phyloP scores from a whole-genome alignment of 2,329 filamentous ascomycete genomes.

The Cladophialophora chaetospira region DNA sequence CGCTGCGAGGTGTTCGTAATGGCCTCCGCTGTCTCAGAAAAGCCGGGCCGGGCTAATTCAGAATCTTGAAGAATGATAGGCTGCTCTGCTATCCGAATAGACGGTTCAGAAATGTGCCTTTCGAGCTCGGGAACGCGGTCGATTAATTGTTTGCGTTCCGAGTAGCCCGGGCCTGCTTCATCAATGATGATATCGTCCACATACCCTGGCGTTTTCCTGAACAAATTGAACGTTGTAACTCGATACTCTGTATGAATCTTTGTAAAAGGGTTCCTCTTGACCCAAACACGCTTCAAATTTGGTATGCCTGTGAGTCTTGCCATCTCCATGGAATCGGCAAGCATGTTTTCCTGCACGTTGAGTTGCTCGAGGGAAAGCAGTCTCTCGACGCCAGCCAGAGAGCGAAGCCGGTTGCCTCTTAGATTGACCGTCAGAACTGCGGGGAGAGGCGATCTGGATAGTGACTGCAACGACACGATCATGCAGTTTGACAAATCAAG shows the following conservation, averaged over 20 bases:
- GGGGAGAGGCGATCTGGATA: conserved; percentile 81
- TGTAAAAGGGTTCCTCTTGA: conserved; percentile 88
- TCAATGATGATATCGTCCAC: conserved; percentile 90
- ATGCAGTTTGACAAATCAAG: conserved; percentile 95
- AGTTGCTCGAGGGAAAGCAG: conserved; percentile 85
- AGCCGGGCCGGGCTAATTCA: conserved; percentile 9
- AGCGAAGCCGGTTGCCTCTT: conserved; percentile 81
- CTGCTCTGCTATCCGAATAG: conserved; percentile 41
- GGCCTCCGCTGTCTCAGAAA: conserved; percentile 19
- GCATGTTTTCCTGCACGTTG: conserved; percentile 84
- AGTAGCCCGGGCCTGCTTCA: conserved; percentile 76
- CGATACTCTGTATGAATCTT: conserved; percentile 84
- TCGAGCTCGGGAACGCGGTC: conserved; percentile 77
- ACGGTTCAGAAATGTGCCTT: conserved; percentile 52
- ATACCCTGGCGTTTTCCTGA: conserved; percentile 85
- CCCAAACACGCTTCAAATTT: conserved; percentile 88
- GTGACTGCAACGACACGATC: conserved; percentile 90
- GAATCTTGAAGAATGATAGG: conserved; percentile 20
- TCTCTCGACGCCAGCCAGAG: conserved; percentile 86
- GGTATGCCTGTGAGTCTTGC: conserved; percentile 87
- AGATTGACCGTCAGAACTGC: conserved; percentile 93
- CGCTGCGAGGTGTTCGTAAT: conserved; percentile 39
- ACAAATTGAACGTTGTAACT: conserved; percentile 92
- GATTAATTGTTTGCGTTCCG: conserved; percentile 79
- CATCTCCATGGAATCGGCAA: conserved; percentile 88